Conservation (phyloP, 345 rosid genomes). For the Arabidopsis suecica region DNA sequence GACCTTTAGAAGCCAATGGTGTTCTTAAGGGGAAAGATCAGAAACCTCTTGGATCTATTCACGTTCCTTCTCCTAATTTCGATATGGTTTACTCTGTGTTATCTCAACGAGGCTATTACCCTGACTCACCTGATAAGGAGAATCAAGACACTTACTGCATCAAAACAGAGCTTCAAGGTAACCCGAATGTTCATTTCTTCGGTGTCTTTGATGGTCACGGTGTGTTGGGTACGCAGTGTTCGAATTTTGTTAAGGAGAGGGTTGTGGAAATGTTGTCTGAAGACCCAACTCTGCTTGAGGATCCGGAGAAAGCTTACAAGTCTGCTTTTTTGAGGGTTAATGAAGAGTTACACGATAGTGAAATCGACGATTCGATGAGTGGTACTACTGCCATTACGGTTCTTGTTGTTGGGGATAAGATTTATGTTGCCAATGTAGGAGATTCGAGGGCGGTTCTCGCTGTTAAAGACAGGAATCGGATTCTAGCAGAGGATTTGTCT, state of each 20-base stretch:
- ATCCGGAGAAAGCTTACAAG: constrained; percentile 71
- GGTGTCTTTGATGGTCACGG: constrained; percentile 98
- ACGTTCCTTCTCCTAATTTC: constrained; percentile 71
- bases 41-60: constrained; percentile 62
- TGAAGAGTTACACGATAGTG: constrained; percentile 70
- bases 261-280: constrained; percentile 67
- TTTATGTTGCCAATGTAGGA: constrained; percentile 94
- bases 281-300: constrained; percentile 67
- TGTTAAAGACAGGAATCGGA: constrained; percentile 61
- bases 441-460: constrained; percentile 96
- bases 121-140: constrained; percentile 77
- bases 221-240: constrained; percentile 73
- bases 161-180: constrained; percentile 74
- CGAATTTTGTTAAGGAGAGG: constrained; percentile 76
- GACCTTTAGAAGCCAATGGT: constrained; percentile 34
- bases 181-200: constrained; percentile 88
- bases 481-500: constrained; percentile 85
- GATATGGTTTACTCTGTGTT: constrained; percentile 73
- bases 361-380: constrained; percentile 90
- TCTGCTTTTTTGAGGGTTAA: constrained; percentile 72
- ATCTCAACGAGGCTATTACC: constrained; percentile 86
- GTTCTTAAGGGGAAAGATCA: constrained; percentile 51
- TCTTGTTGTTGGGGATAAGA: constrained; percentile 79
- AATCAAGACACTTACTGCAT: constrained; percentile 90
- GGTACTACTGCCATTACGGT: constrained; percentile 96